A percentile compares a stretch with the other conserved stretches of the same genome.
These are phyloP conservation scores for Neocallimastix lanati DNA, from an alignment of 192 early-diverging fungal species.

Conservation along the genomic window DNA sequence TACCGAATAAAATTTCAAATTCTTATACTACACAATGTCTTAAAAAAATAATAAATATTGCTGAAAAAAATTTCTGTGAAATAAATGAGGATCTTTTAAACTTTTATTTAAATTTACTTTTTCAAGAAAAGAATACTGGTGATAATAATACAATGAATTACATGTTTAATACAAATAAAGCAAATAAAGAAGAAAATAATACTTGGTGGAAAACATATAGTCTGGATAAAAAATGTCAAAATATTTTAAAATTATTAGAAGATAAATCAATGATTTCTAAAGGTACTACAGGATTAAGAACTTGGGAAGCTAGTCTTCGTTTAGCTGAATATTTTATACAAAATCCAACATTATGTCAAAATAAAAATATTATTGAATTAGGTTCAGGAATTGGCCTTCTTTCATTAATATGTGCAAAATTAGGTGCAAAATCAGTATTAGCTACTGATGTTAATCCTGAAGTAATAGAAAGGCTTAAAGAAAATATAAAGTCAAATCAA, in stretches of 20 bases:
- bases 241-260: conserved; percentile 14
- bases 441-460: background rate
- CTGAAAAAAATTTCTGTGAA: background rate
- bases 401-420: background rate
- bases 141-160: too few relatives aligned
- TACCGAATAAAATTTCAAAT: background rate
- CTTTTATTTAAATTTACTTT: background rate
- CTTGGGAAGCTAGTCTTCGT: conserved; percentile 40
- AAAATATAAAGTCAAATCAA: background rate
- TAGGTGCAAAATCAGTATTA: background rate
- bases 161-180: too few relatives aligned
- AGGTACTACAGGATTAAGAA: conserved; percentile 40
- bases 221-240: background rate
- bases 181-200: background rate
- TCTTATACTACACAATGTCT: background rate
- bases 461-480: background rate
- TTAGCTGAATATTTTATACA: conserved; percentile 24
- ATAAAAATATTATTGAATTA: background rate
- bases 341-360: background rate
- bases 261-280: conserved; percentile 24
- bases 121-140: background rate
- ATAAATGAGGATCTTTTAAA: background rate
- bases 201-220: background rate
- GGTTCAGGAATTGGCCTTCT: background rate
- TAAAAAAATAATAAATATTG: background rate